Base-by-base conservation (phyloP, 441 rosid species). In the Bocquillonia castaneifolia region DNA sequence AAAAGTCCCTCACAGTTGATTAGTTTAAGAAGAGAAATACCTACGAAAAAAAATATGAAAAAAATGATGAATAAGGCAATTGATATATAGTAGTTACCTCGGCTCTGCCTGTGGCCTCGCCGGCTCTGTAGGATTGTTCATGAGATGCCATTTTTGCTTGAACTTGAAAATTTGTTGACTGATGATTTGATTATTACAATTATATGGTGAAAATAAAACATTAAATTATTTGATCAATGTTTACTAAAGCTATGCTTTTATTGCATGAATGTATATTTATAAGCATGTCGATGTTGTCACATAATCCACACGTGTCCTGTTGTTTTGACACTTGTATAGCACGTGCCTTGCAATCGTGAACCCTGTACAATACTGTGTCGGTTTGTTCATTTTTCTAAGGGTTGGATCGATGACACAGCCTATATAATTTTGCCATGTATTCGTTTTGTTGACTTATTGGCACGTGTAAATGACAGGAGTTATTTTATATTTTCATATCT, bases 81-180 rank as follows among this genome's bases (percentile, higher is more conserved):
- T 3, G 31, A 48, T 2, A 22, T 10, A 0, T 20, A 0, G 4
- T 22, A 1, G 0, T 1, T 74, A 83, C 86, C 85, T 79, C 73
- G 29, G 84, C 63, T 59, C 76, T 79, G 75, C 83, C 84, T 40
- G 74, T 66, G 67, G 78, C 71, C 71, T 78, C 75, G 57, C 91
- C 82, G 1, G 85, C 85, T 31, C 23, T 39, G 80, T 40, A 79
- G 69, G 66, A 44, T 53, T 84, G 76, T 1, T 74, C 77, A 18
- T 67, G 76, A 52, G 86, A 78, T 34, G 83, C 86, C 88, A 82
- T 82, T 42, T 63, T 69, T 10, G 10, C 23, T 10, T 1, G 42
- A 8, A 10, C 32, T n/a, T 15, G 10, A 17, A 26, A 10, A 59
- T 7, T n/a, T 37, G 28, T 36, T 9, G 12, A 13, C 47, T 2